These are phyloP conservation scores for Ascochyta rabiei DNA, from an alignment of 2,329 filamentous ascomycete species.

Conservation along the genomic window DNA sequence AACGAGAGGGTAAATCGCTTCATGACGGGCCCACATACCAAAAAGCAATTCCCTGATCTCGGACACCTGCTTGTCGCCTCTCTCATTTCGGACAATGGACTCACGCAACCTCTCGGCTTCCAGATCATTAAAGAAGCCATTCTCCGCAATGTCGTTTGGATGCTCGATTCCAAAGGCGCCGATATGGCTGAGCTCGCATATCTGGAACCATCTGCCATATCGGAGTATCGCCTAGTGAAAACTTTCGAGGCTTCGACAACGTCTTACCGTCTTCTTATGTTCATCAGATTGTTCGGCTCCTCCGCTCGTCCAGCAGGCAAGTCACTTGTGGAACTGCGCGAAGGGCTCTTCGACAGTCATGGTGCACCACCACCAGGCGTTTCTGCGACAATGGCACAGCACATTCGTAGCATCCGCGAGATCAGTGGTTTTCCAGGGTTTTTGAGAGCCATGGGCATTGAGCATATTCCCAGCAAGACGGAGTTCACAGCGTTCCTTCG, in stretches of 20 bases:
- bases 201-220: slow-evolving; percentile 51
- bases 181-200: slow-evolving; percentile 55
- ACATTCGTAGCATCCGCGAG: slow-evolving; percentile 53
- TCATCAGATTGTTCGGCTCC: slow-evolving; percentile 58
- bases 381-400: slow-evolving; percentile 50
- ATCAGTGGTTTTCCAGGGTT: slow-evolving; percentile 54
- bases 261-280: slow-evolving; percentile 60
- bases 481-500: slow-evolving; percentile 33
- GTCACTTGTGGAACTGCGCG: slow-evolving; percentile 49
- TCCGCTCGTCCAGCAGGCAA: slow-evolving; percentile 50
- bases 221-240: slow-evolving; percentile 54
- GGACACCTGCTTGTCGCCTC: slow-evolving; percentile 57
- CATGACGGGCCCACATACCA: slow-evolving; percentile 48
- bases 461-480: slow-evolving; percentile 19
- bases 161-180: slow-evolving; percentile 50
- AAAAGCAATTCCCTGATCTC: slow-evolving; percentile 55
- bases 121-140: slow-evolving; percentile 58
- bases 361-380: slow-evolving; percentile 54
- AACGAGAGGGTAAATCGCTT: slow-evolving; percentile 52
- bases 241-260: slow-evolving; percentile 56
- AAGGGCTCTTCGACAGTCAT: slow-evolving; percentile 55
- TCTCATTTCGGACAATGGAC: slow-evolving; percentile 53
- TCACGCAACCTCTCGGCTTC: slow-evolving; percentile 50
- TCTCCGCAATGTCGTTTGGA: slow-evolving; percentile 59
- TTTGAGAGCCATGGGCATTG: slow-evolving; percentile 53